Evolutionary conservation across 192 early-diverging fungal species (phyloP).

Genomic region (Phlyctochytrium bullatum): DNA sequence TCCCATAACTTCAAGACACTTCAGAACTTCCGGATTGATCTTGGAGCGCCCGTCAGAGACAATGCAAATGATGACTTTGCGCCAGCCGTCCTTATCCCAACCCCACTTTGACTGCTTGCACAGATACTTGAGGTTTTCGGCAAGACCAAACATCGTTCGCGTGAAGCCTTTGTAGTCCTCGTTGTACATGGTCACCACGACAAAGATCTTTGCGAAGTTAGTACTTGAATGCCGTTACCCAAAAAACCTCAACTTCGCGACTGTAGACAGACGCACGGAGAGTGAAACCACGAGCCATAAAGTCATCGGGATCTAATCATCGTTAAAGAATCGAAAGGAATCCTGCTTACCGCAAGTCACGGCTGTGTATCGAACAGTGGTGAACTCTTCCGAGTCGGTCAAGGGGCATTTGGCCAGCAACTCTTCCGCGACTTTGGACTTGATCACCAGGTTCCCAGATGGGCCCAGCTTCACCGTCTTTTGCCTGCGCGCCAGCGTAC

Average conservation of each 20-base stretch:
- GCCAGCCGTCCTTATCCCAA: conserved; percentile 67
- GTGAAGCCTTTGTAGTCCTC: conserved; percentile 91
- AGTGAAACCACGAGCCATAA: conserved; percentile 57
- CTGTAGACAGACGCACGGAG: conserved; percentile 34
- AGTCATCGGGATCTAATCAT: conserved; percentile 58
- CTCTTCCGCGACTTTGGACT: neutral
- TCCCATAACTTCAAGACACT: conserved; percentile 80
- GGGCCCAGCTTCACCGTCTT: neutral
- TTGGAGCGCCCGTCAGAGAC: conserved; percentile 87
- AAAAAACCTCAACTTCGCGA: conserved; percentile 39
- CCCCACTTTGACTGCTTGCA: conserved; percentile 83
- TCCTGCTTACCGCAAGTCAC: conserved; percentile 85
- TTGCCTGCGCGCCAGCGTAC: neutral
- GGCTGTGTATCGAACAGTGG: conserved; percentile 78
- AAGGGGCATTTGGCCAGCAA: neutral
- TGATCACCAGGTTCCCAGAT: neutral
- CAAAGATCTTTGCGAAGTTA: conserved; percentile 64
- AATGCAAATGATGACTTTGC: conserved; percentile 90
- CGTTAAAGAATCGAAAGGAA: conserved; percentile 38
- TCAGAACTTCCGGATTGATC: conserved; percentile 72
- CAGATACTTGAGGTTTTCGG: conserved; percentile 89
- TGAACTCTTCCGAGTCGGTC: neutral
- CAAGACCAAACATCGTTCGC: conserved; percentile 81
- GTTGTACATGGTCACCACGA: conserved; percentile 87
- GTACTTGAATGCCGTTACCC: conserved; percentile 53